A percentile compares a stretch with the other conserved stretches of the same genome.
Evolutionary conservation across 257 asterid genomes (phyloP).

Genomic region (Scutellaria barbata): DNA sequence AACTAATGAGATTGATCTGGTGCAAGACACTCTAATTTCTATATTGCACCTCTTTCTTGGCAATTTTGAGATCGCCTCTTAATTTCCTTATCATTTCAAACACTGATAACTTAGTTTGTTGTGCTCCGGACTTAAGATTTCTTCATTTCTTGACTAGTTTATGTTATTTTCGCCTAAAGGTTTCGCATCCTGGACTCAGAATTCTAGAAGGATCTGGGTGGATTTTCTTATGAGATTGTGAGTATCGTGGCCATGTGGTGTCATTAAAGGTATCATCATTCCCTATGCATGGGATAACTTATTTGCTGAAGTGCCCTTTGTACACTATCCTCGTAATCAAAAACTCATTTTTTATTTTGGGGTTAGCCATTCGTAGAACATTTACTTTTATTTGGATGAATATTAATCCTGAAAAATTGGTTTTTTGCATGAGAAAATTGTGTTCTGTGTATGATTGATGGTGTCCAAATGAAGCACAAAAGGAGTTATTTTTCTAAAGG

Average conservation of each 20-base stretch:
- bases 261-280: slow-evolving; percentile 25
- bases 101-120: slow-evolving; percentile 12
- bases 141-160: slow-evolving; percentile 10
- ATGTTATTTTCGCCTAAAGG: neutral
- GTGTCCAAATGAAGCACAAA: neutral
- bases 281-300: neutral
- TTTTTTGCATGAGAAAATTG: neutral
- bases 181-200: neutral
- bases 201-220: slow-evolving; percentile 19
- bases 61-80: neutral
- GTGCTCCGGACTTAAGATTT: neutral
- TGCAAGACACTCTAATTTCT: neutral
- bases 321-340: neutral
- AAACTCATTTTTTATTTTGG: slow-evolving; percentile 8
- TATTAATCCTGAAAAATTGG: neutral
- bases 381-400: neutral
- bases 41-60: neutral
- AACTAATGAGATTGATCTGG: neutral
- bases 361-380: neutral
- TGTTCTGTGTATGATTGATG: slow-evolving; percentile 1
- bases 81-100: neutral
- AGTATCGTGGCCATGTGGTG: neutral
- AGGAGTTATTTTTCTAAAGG: too few relatives aligned
- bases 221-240: neutral
- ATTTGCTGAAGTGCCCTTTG: slow-evolving; percentile 11